Evolutionary conservation across 192 early-diverging fungal species (phyloP), one percentile per base, ranked within the genome.

Genomic region (Dimargaris xerosporica): DNA sequence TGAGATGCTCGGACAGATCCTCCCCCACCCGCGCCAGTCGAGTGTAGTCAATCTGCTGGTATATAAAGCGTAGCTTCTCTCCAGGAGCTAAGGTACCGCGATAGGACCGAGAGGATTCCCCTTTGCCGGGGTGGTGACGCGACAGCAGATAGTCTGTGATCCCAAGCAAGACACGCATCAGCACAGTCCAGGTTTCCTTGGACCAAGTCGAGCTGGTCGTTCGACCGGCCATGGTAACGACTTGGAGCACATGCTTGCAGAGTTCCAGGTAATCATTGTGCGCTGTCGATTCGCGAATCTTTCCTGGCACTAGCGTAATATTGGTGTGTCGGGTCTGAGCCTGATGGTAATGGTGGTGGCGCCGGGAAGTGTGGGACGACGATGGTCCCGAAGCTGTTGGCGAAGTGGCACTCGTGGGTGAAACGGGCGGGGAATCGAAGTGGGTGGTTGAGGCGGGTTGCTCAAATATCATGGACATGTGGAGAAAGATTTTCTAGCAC

Each of bases 141-240:
- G 74, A 64, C 46, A 93, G 68, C 56, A 93, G 66, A 46, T 77
- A 80, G 59, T 93, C 91, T 0, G 84, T 73, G 39, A 88, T 77
- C 16, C 89, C 91, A 4, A 93, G 63, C 25, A 93, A 65, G 16
- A 93, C 85, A 63, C 90, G 90, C 21, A 93, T 68, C 12, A 93
- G 66, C 3, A 88, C 81, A 23, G 77, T 75, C 91, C 91, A 93
- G 0, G 89, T 93, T 42, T 86, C 85, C 61, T 80, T 70, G 1
- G 82, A 80, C 50, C 90, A 82, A 44, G 64, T 62, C n/a, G 65
- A 53, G 1, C 79, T 80, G 15, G 85, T 66, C 10, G 80, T 79
- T 54, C 82, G 72, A 10, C 77, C 83, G 21, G 84, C 82, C 65
- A 72, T 80, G 10, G 76, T 73, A 11, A 91, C 52, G 0, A 88